These are phyloP conservation scores for Russula sp. DNA, from an alignment of 768 basidiomycete genomes.

Conservation along the genomic window DNA sequence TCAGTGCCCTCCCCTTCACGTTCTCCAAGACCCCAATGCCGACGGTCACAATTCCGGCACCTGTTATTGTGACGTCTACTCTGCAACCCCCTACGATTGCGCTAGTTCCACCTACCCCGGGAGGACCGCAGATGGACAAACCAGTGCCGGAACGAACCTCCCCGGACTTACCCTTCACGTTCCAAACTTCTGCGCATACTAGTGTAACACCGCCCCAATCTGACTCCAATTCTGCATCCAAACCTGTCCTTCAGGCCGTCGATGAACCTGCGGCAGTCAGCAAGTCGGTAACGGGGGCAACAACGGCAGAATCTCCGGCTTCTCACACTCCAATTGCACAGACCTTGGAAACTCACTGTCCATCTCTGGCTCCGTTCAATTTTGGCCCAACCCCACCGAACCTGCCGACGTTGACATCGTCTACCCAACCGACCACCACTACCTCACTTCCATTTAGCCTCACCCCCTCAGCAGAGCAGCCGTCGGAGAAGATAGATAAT, in stretches of 20 bases:
- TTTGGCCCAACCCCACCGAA: conserved; percentile 8
- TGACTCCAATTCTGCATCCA: conserved; percentile 25
- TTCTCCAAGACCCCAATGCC: conserved; percentile 27
- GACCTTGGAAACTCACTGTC: background rate
- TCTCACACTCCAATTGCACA: background rate
- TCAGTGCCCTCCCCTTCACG: conserved; percentile 30
- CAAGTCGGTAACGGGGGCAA: background rate
- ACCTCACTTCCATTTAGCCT: conserved; percentile 25
- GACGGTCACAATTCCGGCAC: conserved; percentile 33
- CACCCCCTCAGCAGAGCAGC: conserved; percentile 11
- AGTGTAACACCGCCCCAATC: conserved; percentile 30
- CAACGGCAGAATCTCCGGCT: background rate
- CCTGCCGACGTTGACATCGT: background rate
- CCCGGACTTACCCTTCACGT: conserved; percentile 65
- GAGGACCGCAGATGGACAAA: conserved; percentile 19
- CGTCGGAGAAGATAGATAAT: conserved; percentile 14
- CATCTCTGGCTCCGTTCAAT: conserved; percentile 1
- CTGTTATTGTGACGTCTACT: background rate
- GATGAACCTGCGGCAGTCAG: background rate
- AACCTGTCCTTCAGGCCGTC: background rate
- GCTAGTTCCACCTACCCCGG: conserved; percentile 36
- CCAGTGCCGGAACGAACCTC: conserved; percentile 36
- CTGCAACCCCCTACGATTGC: conserved; percentile 34
- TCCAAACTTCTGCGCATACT: conserved; percentile 42
- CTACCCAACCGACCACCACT: background rate